Percentiles rank a stretch among this genome's conserved stretches.
phyloP scores from a whole-genome alignment of 441 rosid species.

The Sinapis alba region DNA sequence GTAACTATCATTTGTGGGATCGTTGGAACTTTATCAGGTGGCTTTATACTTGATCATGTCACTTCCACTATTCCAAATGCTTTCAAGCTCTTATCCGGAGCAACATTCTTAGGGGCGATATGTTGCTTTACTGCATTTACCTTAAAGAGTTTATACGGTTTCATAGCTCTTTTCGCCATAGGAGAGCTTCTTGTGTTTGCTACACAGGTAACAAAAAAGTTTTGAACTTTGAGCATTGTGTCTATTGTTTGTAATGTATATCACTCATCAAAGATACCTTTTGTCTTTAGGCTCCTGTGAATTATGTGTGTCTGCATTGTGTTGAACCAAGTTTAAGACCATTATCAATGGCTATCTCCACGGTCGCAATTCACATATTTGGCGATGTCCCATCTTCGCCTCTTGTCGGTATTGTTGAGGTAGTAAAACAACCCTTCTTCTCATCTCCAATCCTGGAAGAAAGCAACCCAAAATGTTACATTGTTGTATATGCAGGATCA shows the following conservation, averaged over 20 bases:
- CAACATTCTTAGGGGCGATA: slow-evolving; percentile 76
- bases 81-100: slow-evolving; percentile 80
- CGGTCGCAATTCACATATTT: slow-evolving; percentile 69
- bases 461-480: not conserved
- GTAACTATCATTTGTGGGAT: slow-evolving; percentile 80
- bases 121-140: slow-evolving; percentile 84
- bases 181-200: slow-evolving; percentile 92
- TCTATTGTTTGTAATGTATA: not conserved
- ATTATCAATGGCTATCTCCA: slow-evolving; percentile 73
- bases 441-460: slow-evolving; percentile 2
- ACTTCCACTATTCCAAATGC: slow-evolving; percentile 78
- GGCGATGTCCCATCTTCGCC: slow-evolving; percentile 84
- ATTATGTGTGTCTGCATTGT: slow-evolving; percentile 63
- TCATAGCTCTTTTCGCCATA: slow-evolving; percentile 74
- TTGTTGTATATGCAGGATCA: slow-evolving; percentile 48
- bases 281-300: slow-evolving; percentile 59
- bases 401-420: slow-evolving; percentile 72
- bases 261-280: not conserved
- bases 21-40: slow-evolving; percentile 84
- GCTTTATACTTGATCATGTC: slow-evolving; percentile 62
- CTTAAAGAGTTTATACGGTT: slow-evolving; percentile 72
- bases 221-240: not conserved
- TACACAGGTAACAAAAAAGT: slow-evolving; percentile 61
- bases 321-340: slow-evolving; percentile 75
- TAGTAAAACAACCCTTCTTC: slow-evolving; percentile 15